Percentiles rank a stretch among this genome's conserved stretches.
phyloP scores from a whole-genome alignment of 495 filamentous ascomycete species.

The Neurospora sp. region DNA sequence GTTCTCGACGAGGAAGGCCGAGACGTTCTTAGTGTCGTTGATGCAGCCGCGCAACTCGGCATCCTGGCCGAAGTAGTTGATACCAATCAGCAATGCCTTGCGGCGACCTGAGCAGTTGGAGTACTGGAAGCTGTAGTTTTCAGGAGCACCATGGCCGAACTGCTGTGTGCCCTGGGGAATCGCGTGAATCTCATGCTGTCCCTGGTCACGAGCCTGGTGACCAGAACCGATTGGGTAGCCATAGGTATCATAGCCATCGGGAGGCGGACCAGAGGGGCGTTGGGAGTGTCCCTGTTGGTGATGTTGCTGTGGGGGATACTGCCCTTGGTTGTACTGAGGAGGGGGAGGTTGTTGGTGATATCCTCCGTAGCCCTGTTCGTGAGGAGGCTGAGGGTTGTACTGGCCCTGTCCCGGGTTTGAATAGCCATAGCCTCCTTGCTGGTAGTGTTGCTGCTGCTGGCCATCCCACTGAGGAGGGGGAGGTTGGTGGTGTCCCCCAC shows the following conservation, averaged over 20 bases:
- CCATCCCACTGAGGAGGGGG: conserved; percentile 18
- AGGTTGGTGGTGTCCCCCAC: conserved; percentile 8
- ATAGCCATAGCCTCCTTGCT: conserved; percentile 10
- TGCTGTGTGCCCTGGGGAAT: conserved; percentile 35
- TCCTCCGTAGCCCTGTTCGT: conserved; percentile 8
- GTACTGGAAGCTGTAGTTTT: conserved; percentile 61
- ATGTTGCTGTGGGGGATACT: conserved; percentile 7
- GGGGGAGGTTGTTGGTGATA: conserved; percentile 11
- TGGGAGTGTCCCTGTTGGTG: conserved; percentile 19
- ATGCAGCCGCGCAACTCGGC: conserved; percentile 84
- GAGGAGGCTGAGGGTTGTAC: conserved; percentile 9
- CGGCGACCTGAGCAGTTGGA: conserved; percentile 77
- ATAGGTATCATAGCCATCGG: conserved; percentile 25
- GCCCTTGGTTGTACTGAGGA: conserved; percentile 7
- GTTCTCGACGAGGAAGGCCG: conserved; percentile 65
- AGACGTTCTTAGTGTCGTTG: conserved; percentile 92
- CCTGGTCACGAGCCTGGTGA: conserved; percentile 2
- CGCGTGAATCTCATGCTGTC: conserved; percentile 31
- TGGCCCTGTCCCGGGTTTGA: conserved; percentile 18
- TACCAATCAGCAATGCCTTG: conserved; percentile 84
- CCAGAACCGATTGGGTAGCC: conserved; percentile 25
- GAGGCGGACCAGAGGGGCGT: conserved; percentile 26
- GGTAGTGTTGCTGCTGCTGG: conserved; percentile 1
- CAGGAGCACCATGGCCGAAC: conserved; percentile 39
- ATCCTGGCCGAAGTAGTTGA: conserved; percentile 86